These are phyloP conservation scores for Alternaria gaisen DNA, from an alignment of 2,329 filamentous ascomycete species.

Conservation along the genomic window DNA sequence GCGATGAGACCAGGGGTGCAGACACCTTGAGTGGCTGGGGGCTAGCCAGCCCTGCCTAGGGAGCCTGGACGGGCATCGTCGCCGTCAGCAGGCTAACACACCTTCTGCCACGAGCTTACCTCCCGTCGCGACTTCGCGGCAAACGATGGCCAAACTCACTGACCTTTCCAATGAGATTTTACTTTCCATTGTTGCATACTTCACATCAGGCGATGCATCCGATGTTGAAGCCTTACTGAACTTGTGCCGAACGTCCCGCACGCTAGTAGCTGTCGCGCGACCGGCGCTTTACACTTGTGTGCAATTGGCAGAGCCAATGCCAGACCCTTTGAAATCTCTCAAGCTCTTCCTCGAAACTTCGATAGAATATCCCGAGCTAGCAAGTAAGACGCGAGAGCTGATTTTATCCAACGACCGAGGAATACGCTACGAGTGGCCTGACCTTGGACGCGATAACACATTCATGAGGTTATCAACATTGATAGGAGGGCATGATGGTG, in stretches of 20 bases:
- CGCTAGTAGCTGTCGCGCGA: slow-evolving; percentile 9
- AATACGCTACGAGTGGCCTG: slow-evolving; percentile 3
- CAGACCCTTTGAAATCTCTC: slow-evolving; percentile 1
- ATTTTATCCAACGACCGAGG: slow-evolving; percentile 1
- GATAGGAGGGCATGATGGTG: not conserved
- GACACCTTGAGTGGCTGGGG: too few relatives aligned
- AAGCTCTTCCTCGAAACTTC: slow-evolving; percentile 14
- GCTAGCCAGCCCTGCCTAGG: too few relatives aligned
- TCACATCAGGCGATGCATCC: not conserved
- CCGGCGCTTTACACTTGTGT: slow-evolving; percentile 18
- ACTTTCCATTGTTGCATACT: slow-evolving; percentile 6
- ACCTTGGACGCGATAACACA: not conserved
- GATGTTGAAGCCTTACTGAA: slow-evolving; percentile 7
- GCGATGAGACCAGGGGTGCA: too few relatives aligned
- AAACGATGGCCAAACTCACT: slow-evolving; percentile 9
- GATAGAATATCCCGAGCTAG: slow-evolving; percentile 9
- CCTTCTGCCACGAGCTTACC: not conserved
- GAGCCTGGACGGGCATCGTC: not conserved
- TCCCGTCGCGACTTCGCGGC: not conserved
- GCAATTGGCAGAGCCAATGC: not conserved
- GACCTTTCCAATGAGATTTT: slow-evolving; percentile 17
- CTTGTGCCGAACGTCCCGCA: slow-evolving; percentile 13
- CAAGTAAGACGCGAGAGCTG: slow-evolving; percentile 9
- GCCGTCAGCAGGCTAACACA: not conserved
- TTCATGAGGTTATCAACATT: slow-evolving; percentile 1